phyloP scores from a whole-genome alignment of 306 rosid genomes.

The Ziziphus jujuba region DNA sequence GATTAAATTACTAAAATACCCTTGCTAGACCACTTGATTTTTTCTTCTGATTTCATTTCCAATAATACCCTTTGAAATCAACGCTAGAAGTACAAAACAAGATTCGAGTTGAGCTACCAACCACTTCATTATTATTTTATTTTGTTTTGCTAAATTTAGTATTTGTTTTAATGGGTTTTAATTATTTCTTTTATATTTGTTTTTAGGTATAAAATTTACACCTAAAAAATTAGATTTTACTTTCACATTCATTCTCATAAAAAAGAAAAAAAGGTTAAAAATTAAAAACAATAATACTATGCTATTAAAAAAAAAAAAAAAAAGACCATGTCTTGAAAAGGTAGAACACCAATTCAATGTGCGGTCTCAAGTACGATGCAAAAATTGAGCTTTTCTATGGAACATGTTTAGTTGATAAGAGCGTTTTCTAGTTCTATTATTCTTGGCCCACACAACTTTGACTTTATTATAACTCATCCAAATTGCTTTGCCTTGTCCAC shows the following conservation, averaged over 20 bases:
- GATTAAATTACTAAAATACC: neutral
- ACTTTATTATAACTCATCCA: neutral
- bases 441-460: neutral
- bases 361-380: neutral
- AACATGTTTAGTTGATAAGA: no score
- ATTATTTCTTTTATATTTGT: no score
- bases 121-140: neutral
- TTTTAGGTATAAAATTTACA: no score
- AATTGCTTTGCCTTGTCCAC: no score
- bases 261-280: no score
- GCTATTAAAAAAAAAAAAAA: neutral
- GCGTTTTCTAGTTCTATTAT: neutral
- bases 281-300: no score
- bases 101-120: slow-evolving; percentile 9
- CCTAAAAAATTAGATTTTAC: no score
- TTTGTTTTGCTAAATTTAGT: no score
- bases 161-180: no score
- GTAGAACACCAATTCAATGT: slow-evolving; percentile 1
- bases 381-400: no score
- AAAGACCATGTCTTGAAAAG: neutral
- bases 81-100: neutral
- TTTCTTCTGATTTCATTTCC: neutral
- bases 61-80: neutral
- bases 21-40: neutral
- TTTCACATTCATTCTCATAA: no score